These are phyloP conservation scores for Cyclotella distinguenda DNA, from an alignment of 108 stramenopile species.

Conservation along the genomic window DNA sequence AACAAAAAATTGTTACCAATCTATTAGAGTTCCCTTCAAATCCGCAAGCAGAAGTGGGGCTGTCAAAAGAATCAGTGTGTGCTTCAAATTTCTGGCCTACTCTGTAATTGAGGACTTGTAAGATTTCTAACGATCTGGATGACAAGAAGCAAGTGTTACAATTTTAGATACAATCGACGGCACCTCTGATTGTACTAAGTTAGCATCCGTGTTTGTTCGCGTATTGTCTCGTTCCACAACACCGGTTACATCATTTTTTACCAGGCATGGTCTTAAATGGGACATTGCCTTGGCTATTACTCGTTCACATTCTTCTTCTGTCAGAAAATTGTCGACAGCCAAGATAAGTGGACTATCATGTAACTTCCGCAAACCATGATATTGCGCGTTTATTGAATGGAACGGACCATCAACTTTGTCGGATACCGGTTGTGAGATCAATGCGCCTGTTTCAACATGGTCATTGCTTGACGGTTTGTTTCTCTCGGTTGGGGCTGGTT, in stretches of 20 bases:
- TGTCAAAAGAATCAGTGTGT: constrained; percentile 60
- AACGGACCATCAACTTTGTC: constrained; percentile 13
- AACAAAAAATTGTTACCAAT: constrained; percentile 51
- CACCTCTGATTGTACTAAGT: constrained; percentile 45
- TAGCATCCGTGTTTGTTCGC: constrained; percentile 54
- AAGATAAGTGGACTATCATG: constrained; percentile 47
- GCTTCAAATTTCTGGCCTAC: constrained; percentile 51
- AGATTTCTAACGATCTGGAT: constrained; percentile 45
- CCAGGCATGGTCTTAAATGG: constrained; percentile 34
- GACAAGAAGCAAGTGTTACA: constrained; percentile 17
- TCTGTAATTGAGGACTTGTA: constrained; percentile 55
- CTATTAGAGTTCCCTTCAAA: constrained; percentile 53
- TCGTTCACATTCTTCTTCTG: constrained; percentile 49
- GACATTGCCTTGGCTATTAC: constrained; percentile 39
- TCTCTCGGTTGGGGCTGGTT: background rate
- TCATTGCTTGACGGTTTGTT: background rate
- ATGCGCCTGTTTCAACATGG: too few species aligned
- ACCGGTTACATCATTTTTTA: constrained; percentile 44
- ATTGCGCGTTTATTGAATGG: constrained; percentile 22
- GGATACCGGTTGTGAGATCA: too few species aligned
- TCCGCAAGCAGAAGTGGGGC: constrained; percentile 53
- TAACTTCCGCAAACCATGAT: constrained; percentile 40
- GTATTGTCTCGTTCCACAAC: constrained; percentile 38
- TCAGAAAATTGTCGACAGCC: constrained; percentile 42
- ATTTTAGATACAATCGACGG: constrained; percentile 52